Evolutionary conservation across 1,139 yeast species (phyloP), one percentile per base, ranked within the genome.

Genomic region (Kluyveromyces sp.): DNA sequence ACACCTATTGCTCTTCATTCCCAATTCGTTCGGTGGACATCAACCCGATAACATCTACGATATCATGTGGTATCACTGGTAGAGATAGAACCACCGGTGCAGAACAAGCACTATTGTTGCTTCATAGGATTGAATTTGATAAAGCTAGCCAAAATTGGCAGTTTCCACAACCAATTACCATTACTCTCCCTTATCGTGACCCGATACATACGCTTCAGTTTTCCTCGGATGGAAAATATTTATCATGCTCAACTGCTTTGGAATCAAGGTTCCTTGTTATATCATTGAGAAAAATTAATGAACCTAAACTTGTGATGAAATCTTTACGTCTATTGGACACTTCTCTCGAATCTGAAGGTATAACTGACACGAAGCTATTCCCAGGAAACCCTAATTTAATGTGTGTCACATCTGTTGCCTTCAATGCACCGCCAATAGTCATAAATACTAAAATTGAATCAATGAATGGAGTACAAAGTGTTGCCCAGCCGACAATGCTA

Each of bases 51-150:
- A 88, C 84, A 34, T 69, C 74, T 7, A 69, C 81, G 37, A 70
- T 89, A 7, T 95, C 95, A 1, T 78, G 89, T 55, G 94, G 95
- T 0, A 81, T 89, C 29, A 83, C 90, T 0, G 92, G 95, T 0
- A 76, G 81, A 51, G 94, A 86, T 57, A 72, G 85, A 50, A 67
- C 77, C 25, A 76, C 83, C 1, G 82, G 82, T 6, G 74, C 79
- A 37, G 95, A 84, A 56, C 95, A 86, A 58, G 94, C 96, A 3
- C 77, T 89, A 59, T 77, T 89, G 25, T 78, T 83, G 6, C 66
- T 89, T 45, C 87, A 87, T 54, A 72, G 66, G 60, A 27, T 63
- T 63, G 48, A 48, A 47, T 35, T 35, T 7, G 37, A 40, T 4
- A 30, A 39, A 15, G 4, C 29, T 3, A 8, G 27, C 25, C 34